These are phyloP conservation scores for Beta macrorhiza DNA, from an alignment of 179 eudicot genomes.

Conservation along the genomic window DNA sequence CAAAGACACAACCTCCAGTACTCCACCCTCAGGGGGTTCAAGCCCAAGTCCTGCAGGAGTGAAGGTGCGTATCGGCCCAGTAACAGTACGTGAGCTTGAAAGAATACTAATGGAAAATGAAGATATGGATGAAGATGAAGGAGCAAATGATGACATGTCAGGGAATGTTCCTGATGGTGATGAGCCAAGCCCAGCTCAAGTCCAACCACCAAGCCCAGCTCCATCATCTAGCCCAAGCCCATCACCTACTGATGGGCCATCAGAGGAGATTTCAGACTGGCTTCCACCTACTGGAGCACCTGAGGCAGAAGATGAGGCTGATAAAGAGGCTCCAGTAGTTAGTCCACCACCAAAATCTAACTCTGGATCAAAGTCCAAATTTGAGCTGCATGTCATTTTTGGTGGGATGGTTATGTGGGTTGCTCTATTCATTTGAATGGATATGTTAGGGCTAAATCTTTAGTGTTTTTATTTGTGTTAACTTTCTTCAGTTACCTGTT, in stretches of 20 bases:
- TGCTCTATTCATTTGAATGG: conserved; percentile 27
- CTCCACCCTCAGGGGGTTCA: background rate
- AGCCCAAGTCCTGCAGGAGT: conserved; percentile 5
- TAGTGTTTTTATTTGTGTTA: background rate
- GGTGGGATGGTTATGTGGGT: conserved; percentile 28
- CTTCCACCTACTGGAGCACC: conserved; percentile 23
- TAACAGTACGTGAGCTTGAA: conserved; percentile 27
- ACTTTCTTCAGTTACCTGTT: background rate
- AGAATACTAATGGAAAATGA: conserved; percentile 30
- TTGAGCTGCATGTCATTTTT: conserved; percentile 18
- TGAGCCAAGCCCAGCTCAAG: conserved; percentile 29
- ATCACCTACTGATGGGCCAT: background rate
- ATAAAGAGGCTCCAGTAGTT: conserved; percentile 15
- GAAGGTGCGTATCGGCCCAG: conserved; percentile 3
- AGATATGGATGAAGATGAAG: conserved; percentile 15
- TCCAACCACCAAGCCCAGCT: conserved; percentile 7
- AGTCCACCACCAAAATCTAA: conserved; percentile 15
- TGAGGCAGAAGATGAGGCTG: conserved; percentile 28
- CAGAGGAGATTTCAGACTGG: conserved; percentile 33
- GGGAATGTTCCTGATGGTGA: conserved; percentile 32
- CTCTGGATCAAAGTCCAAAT: conserved; percentile 17
- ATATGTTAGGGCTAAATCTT: background rate
- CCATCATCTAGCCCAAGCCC: conserved; percentile 21
- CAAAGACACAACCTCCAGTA: background rate
- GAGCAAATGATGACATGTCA: conserved; percentile 31